Base-by-base conservation (phyloP, 202 grass and related monocot species). In the Cymbopogon flexuosus region DNA sequence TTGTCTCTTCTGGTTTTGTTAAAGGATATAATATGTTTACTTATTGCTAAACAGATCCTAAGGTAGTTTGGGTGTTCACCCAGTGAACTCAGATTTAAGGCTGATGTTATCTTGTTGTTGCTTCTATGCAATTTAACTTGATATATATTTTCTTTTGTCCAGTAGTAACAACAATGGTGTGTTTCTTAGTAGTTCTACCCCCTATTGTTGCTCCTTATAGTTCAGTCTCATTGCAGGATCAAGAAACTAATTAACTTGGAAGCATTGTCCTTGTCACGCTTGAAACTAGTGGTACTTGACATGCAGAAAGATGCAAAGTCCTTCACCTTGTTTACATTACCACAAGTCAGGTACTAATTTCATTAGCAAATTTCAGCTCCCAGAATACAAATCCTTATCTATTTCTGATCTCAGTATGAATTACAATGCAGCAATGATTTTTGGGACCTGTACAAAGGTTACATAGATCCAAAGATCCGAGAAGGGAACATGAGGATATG, bases 161-260 rank as follows among this genome's bases (percentile, higher is more conserved):
- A 33, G 14, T 46, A 65, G 34, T 35, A 47, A 34, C 6, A 36
- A 27, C 41, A 70, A 21, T 71, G 34, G 14, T 11, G 57, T 41
- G 33, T 27, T 65, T 29, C 39, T 9, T 16, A 30, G 22, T 61
- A 65, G 8, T 83, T 43, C 15, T 62, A 5, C 61, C 5, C 70
- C 52, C 1, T 68, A 8, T 67, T 65, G 14, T 27, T 13, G 14
- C 43, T 13, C 76, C 29, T 39, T 42, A 57, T 27, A 49, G 11
- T 62, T 9, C 18, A 51, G 68, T 77, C 24, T 87, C 15, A 18
- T 60, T 83, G 47, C 86, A 97, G 95, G 84, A 94, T 97, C 73
- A 94, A 94, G 71, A 97, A 97, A 70, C 78, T 98, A 61, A 89
- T 98, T 75, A 90, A 98, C 68, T 86, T 91, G 82, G 95, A 98